Evolutionary conservation across 768 basidiomycete genomes (phyloP), one percentile per base, ranked within the genome.

Genomic region (Candolleomyces efflorescens): DNA sequence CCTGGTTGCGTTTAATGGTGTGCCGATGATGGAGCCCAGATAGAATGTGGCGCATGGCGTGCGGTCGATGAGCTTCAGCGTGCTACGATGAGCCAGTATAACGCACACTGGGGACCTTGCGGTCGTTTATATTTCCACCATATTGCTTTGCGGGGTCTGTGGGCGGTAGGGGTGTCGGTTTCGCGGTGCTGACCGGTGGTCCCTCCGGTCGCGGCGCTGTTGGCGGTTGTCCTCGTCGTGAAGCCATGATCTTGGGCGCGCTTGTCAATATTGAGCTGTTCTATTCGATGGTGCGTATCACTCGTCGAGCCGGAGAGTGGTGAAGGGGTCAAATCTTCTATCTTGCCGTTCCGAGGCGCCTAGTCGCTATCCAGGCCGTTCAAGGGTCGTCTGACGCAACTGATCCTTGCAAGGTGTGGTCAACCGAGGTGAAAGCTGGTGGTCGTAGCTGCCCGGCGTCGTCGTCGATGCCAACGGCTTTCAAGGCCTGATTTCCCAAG

Each of bases 1-100:
- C 90, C 90, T 92, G 69, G 26, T 50, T 23, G 15, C 47, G 47
- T 9, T 44, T 47, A 48, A 59, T 38, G 15, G 20, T 6, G 3
- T 23, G 22, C 17, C 47, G 23, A 22, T 22, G 7, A 18, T 49
- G 5, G 50, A 26, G 18, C 32, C 23, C 32, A n/a, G 27, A 37
- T 52, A 52, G 27, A 26, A 52, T 32, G 17, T 49, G 27, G 50
- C 50, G 50, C 20, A 38, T 52, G 26, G 50, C 17, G 27, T 32
- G 32, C 32, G 32, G 32, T 32, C 5, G 32, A 32, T 32, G 32
- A 32, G 32, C 32, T 32, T 32, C 32, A 32, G 32, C 32, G 32
- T 49, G 13, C 27, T 23, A 49, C 47, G 23, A 49, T 43, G 17
- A 49, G 27, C 22, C 22, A 22, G 20, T 9, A 44, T 12, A 10